These are phyloP conservation scores for Oryza coarctata DNA, from an alignment of 176 grass and related monocot genomes.

Conservation along the genomic window DNA sequence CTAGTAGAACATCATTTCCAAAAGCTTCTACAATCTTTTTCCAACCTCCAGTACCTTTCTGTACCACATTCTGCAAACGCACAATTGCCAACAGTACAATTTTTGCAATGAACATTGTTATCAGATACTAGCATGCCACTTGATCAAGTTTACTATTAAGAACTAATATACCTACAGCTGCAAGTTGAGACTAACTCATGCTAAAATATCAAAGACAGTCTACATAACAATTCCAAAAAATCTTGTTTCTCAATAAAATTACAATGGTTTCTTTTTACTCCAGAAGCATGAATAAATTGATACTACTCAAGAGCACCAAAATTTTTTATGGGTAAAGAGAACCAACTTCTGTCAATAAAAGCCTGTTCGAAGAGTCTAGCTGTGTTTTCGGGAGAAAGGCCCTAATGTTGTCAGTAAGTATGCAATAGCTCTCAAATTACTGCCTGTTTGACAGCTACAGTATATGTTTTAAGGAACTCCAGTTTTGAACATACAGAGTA, in stretches of 20 bases:
- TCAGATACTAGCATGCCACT: not conserved
- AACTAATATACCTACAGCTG: too few relatives aligned
- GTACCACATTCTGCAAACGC: constrained; percentile 70
- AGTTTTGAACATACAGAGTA: not conserved
- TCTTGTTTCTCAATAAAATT: too few relatives aligned
- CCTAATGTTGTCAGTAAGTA: not conserved
- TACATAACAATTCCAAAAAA: not conserved
- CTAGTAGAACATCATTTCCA: constrained; percentile 71
- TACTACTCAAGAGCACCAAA: not conserved
- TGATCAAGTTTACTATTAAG: not conserved
- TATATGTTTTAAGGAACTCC: not conserved
- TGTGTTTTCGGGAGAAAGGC: not conserved
- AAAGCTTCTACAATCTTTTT: constrained; percentile 87
- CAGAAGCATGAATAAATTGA: not conserved
- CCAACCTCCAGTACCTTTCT: constrained; percentile 76
- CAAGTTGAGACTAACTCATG: not conserved
- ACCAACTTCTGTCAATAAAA: not conserved
- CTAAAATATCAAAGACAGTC: not conserved
- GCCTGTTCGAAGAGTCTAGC: not conserved
- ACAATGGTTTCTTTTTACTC: not conserved
- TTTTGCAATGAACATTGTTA: not conserved
- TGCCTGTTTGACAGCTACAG: not conserved
- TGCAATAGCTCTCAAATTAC: not conserved
- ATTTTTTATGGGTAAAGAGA: not conserved
- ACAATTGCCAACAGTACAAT: constrained; percentile 15